These are phyloP conservation scores for Adansonia gregorii DNA, from an alignment of 441 rosid species.

Conservation along the genomic window DNA sequence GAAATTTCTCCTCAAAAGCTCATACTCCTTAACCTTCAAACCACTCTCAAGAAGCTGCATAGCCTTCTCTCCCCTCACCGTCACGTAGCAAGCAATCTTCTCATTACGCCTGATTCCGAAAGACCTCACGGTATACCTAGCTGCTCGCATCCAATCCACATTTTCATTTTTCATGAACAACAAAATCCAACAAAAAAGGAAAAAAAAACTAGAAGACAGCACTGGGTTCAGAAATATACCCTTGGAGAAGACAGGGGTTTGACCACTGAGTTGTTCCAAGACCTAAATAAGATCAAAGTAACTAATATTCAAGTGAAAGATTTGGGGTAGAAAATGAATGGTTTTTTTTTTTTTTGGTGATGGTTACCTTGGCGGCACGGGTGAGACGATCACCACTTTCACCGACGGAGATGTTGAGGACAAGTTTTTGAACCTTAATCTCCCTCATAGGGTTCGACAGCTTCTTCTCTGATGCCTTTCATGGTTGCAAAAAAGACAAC, in stretches of 20 bases:
- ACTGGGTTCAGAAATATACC: conserved; percentile 40
- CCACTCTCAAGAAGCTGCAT: conserved; percentile 83
- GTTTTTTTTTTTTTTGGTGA: background rate
- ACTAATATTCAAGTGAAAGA: background rate
- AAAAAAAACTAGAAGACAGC: background rate
- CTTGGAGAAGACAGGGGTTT: conserved; percentile 84
- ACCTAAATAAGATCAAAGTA: conserved; percentile 35
- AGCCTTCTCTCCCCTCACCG: conserved; percentile 72
- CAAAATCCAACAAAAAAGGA: background rate
- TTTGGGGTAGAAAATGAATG: background rate
- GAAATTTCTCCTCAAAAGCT: conserved; percentile 82
- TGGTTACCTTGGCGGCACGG: conserved; percentile 77
- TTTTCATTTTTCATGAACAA: background rate
- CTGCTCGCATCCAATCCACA: conserved; percentile 33
- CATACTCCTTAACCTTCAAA: conserved; percentile 90
- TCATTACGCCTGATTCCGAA: conserved; percentile 95
- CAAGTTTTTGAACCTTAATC: conserved; percentile 88
- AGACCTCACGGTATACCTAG: conserved; percentile 94
- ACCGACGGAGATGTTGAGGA: conserved; percentile 91
- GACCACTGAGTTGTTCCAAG: conserved; percentile 85
- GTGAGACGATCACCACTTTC: conserved; percentile 97
- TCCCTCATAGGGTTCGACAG: conserved; percentile 88
- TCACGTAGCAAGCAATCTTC: conserved; percentile 88
- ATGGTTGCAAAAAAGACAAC: background rate
- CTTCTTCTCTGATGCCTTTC: conserved; percentile 91